These are phyloP conservation scores for Sparassis latifolia DNA, from an alignment of 1,284 basidiomycete species.

Conservation along the genomic window DNA sequence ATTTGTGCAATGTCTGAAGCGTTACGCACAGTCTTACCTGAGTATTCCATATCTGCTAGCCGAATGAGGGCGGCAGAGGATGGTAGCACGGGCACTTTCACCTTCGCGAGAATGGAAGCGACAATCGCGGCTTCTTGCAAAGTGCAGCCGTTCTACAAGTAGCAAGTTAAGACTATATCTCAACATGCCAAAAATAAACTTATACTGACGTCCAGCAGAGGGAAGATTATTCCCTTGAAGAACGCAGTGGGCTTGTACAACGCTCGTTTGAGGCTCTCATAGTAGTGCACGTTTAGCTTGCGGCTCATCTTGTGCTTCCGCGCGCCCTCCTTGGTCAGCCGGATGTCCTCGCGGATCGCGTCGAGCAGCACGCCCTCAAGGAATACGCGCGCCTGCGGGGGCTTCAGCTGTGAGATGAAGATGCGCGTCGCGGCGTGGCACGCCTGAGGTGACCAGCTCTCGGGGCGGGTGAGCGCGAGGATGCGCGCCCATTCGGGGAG, in stretches of 20 bases:
- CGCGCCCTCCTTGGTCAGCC: constrained; percentile 34
- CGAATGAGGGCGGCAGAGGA: constrained; percentile 93
- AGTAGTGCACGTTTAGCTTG: constrained; percentile 92
- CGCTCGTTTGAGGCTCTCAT: constrained; percentile 86
- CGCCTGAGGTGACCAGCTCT: constrained; percentile 94
- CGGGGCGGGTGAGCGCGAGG: constrained; percentile 88
- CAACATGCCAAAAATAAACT: not conserved
- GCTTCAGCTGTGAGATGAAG: constrained; percentile 96
- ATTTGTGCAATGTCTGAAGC: too few relatives aligned
- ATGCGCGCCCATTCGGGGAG: constrained; percentile 95
- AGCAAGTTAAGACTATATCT: constrained; percentile 1
- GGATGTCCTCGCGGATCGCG: constrained; percentile 87
- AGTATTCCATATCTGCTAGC: constrained; percentile 95
- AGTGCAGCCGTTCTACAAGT: constrained; percentile 65
- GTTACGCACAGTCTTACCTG: constrained; percentile 41
- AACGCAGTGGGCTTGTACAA: constrained; percentile 97
- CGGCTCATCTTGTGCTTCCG: constrained; percentile 54
- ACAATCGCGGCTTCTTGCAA: constrained; percentile 95
- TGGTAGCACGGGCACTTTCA: constrained; percentile 92
- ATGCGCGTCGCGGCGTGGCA: constrained; percentile 92
- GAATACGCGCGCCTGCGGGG: constrained; percentile 91
- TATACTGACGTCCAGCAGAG: constrained; percentile 80
- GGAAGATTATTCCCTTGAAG: constrained; percentile 98
- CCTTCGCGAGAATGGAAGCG: constrained; percentile 87
- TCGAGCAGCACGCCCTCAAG: constrained; percentile 90